Conservation (phyloP, 75 land plant species). For the Selaginella tamariscina region DNA sequence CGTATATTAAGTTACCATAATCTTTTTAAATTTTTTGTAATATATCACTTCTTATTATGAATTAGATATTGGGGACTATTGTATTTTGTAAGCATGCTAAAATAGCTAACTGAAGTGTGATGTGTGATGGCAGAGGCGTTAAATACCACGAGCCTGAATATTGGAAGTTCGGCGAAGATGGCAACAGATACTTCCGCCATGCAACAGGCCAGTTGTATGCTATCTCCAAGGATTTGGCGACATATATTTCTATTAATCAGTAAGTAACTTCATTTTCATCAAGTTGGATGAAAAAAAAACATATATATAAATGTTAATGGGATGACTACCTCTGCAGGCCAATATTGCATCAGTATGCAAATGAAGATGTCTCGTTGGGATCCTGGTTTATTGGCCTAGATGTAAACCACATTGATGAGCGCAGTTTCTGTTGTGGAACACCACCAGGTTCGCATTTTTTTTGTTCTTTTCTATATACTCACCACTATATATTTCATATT, state of each 20-base stretch:
- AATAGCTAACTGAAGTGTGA: too few relatives aligned
- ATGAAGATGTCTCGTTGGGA: constrained; percentile 82
- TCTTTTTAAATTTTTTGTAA: too few relatives aligned
- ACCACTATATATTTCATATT: too few relatives aligned
- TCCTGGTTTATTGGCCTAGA: constrained; percentile 88
- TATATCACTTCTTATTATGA: too few relatives aligned
- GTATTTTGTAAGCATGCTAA: too few relatives aligned
- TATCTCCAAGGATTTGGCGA: constrained; percentile 84
- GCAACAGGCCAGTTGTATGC: constrained; percentile 99
- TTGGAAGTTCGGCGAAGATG: constrained; percentile 92
- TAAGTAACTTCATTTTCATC: constrained; percentile 22
- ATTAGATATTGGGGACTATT: too few relatives aligned
- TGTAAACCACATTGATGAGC: constrained; percentile 78
- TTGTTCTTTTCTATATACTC: background rate
- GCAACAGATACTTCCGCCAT: constrained; percentile 92
- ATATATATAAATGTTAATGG: background rate
- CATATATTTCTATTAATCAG: constrained; percentile 67
- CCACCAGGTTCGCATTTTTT: constrained; percentile 51
- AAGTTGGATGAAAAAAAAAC: background rate
- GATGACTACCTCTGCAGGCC: constrained; percentile 29
- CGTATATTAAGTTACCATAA: too few relatives aligned
- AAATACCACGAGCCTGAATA: constrained; percentile 95
- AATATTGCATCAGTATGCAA: constrained; percentile 59
- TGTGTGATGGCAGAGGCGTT: constrained; percentile 18
- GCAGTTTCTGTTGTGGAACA: constrained; percentile 79